Conservation (phyloP, 2,329 filamentous ascomycete genomes). For the Fonsecaea erecta region DNA sequence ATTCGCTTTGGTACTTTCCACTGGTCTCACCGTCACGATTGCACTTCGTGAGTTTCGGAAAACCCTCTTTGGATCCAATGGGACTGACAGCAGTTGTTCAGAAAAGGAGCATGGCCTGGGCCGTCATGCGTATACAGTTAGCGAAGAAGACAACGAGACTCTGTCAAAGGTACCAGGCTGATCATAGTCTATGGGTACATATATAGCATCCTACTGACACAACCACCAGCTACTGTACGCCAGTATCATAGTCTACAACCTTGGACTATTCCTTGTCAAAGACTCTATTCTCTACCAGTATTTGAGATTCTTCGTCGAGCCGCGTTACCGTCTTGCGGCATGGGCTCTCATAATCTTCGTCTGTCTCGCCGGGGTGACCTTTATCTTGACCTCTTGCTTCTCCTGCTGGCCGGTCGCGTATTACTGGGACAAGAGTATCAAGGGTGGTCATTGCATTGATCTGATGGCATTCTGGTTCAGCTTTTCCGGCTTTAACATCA, state of each 20-base stretch:
- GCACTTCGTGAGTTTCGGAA: slow-evolving; percentile 20
- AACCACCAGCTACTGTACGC: slow-evolving; percentile 25
- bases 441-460: slow-evolving; percentile 50
- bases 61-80: neutral
- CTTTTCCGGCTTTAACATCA: slow-evolving; percentile 63
- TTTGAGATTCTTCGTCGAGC: slow-evolving; percentile 41
- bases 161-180: slow-evolving; percentile 22
- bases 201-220: neutral
- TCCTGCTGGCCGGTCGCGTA: slow-evolving; percentile 50
- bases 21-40: slow-evolving; percentile 26
- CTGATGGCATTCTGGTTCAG: slow-evolving; percentile 58
- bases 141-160: slow-evolving; percentile 21
- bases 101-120: slow-evolving; percentile 29
- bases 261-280: slow-evolving; percentile 42
- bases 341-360: slow-evolving; percentile 25
- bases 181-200: too few relatives aligned
- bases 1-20: slow-evolving; percentile 22
- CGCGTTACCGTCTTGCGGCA: slow-evolving; percentile 19
- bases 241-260: slow-evolving; percentile 44
- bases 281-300: slow-evolving; percentile 43
- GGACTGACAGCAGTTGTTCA: slow-evolving; percentile 2
- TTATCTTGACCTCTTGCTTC: slow-evolving; percentile 40
- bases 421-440: slow-evolving; percentile 46
- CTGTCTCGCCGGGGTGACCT: slow-evolving; percentile 13
- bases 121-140: slow-evolving; percentile 26